phyloP scores from a whole-genome alignment of 2,329 filamentous ascomycete species.

The Phyllosticta paracitricarpa region DNA sequence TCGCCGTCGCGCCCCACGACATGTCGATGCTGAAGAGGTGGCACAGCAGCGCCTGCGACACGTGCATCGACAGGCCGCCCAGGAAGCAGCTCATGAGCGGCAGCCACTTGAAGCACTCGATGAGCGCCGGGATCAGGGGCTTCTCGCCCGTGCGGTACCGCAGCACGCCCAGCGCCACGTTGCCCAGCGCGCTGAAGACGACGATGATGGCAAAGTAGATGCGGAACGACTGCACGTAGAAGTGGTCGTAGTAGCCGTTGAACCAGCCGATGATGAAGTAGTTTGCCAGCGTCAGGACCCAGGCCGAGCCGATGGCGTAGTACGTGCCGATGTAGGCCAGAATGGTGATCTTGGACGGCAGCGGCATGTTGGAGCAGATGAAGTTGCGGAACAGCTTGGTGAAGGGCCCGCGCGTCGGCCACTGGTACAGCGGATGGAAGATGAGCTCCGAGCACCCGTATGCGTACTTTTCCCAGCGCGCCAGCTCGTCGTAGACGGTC shows the following conservation, averaged over 20 bases:
- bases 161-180: slow-evolving; percentile 61
- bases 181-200: slow-evolving; percentile 67
- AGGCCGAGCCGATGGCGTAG: slow-evolving; percentile 67
- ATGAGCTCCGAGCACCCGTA: slow-evolving; percentile 76
- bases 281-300: slow-evolving; percentile 62
- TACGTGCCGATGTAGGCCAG: slow-evolving; percentile 72
- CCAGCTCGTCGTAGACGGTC: slow-evolving; percentile 75
- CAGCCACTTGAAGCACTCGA: slow-evolving; percentile 58
- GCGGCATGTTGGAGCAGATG: slow-evolving; percentile 60
- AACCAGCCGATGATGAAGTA: slow-evolving; percentile 70
- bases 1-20: slow-evolving; percentile 47
- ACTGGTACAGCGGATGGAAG: slow-evolving; percentile 67
- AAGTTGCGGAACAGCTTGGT: slow-evolving; percentile 70
- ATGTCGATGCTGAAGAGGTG: slow-evolving; percentile 33
- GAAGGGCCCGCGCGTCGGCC: slow-evolving; percentile 65
- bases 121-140: slow-evolving; percentile 43
- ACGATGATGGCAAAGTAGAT: slow-evolving; percentile 74
- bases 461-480: slow-evolving; percentile 80
- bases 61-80: slow-evolving; percentile 30
- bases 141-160: slow-evolving; percentile 61
- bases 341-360: slow-evolving; percentile 67
- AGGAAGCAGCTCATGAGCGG: slow-evolving; percentile 31
- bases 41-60: slow-evolving; percentile 30
- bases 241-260: slow-evolving; percentile 66
- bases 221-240: slow-evolving; percentile 66